Evolutionary conservation across 805 yeast species (phyloP).

Genomic region (Teunomyces stri): DNA sequence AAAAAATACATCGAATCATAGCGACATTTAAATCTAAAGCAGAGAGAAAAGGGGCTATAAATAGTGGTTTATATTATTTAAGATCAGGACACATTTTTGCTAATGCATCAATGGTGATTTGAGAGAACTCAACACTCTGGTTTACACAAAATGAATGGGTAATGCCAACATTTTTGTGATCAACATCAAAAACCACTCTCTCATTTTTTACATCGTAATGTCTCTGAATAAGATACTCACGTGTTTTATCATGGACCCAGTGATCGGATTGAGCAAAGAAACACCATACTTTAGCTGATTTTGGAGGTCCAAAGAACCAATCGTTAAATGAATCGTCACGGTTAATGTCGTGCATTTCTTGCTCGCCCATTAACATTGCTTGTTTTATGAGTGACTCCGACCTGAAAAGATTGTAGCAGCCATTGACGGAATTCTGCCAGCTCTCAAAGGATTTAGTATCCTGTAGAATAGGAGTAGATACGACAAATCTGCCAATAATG

Average conservation of each 20-base stretch:
- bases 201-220: conserved; percentile 30
- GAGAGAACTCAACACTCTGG: conserved; percentile 52
- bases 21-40: not conserved
- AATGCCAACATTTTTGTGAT: conserved; percentile 36
- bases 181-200: conserved; percentile 28
- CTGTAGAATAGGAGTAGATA: conserved; percentile 23
- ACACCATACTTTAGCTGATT: conserved; percentile 44
- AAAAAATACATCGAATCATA: not conserved
- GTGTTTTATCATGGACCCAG: conserved; percentile 59
- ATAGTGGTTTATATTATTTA: not conserved
- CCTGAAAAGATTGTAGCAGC: conserved; percentile 42
- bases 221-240: conserved; percentile 40
- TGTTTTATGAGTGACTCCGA: conserved; percentile 50
- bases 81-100: conserved; percentile 1
- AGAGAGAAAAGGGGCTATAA: too few species aligned
- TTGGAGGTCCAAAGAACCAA: conserved; percentile 35
- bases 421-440: conserved; percentile 38
- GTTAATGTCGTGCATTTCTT: conserved; percentile 55
- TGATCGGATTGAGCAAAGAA: conserved; percentile 60
- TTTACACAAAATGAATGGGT: conserved; percentile 62
- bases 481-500: conserved; percentile 20
- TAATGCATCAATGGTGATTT: conserved; percentile 29
- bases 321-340: conserved; percentile 52
- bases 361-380: conserved; percentile 53
- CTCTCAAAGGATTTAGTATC: conserved; percentile 18